Evolutionary conservation across 805 yeast genomes (phyloP).

Genomic region (Candida cerambycidarum): DNA sequence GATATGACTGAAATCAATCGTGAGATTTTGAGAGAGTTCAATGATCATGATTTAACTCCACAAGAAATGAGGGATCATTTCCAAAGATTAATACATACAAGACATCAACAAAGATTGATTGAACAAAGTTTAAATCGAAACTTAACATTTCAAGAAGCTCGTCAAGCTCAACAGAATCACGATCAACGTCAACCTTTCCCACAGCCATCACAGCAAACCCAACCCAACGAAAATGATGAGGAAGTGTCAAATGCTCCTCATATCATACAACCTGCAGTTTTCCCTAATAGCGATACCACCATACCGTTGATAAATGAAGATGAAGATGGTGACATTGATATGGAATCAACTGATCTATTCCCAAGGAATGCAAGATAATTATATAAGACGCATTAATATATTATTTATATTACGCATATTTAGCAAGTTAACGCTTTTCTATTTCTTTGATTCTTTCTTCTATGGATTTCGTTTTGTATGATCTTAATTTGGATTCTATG

Average conservation of each 20-base stretch:
- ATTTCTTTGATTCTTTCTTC: not conserved
- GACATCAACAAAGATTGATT: conserved; percentile 24
- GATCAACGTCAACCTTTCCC: not conserved
- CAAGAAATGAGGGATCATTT: conserved; percentile 36
- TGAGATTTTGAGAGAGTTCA: conserved; percentile 31
- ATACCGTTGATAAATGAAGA: conserved; percentile 18
- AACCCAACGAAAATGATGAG: conserved; percentile 1
- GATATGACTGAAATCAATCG: conserved; percentile 28
- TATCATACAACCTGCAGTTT: conserved; percentile 41
- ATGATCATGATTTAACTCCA: conserved; percentile 29
- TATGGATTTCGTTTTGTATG: conserved; percentile 5
- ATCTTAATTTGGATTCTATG: conserved; percentile 17
- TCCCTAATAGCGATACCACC: conserved; percentile 27
- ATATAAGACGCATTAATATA: conserved; percentile 3
- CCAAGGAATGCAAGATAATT: conserved; percentile 16
- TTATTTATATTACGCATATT: not conserved
- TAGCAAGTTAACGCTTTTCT: not conserved
- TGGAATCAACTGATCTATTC: conserved; percentile 27
- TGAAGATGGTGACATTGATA: conserved; percentile 33
- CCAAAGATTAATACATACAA: conserved; percentile 26
- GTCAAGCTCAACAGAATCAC: not conserved
- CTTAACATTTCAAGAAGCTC: conserved; percentile 7
- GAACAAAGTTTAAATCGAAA: conserved; percentile 10
- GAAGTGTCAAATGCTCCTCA: conserved; percentile 37
- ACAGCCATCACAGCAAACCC: no score